phyloP scores from a whole-genome alignment of 768 basidiomycete species.

The Boletus tylopilopsis region DNA sequence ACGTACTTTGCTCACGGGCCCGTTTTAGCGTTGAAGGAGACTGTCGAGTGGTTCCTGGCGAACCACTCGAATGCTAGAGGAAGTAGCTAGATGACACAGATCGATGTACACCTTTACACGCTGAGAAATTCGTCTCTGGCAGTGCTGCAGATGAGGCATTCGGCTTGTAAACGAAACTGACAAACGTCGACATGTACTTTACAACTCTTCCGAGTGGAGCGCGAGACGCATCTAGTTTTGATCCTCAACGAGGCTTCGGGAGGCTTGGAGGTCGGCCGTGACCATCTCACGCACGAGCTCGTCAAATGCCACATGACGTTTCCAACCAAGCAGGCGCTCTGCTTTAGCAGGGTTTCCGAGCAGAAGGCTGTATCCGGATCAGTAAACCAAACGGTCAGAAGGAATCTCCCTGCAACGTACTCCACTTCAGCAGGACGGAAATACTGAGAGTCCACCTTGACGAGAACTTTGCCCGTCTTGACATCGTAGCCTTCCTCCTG shows the following conservation, averaged over 20 bases:
- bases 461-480: conserved; percentile 66
- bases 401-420: conserved; percentile 41
- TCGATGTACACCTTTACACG: conserved; percentile 7
- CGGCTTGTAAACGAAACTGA: conserved; percentile 1
- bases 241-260: conserved; percentile 73
- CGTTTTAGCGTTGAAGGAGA: conserved; percentile 64
- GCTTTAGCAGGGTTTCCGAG: conserved; percentile 90
- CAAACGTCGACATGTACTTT: background rate
- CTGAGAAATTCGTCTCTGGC: background rate
- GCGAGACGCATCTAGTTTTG: conserved; percentile 52
- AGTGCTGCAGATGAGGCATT: background rate
- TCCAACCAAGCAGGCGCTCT: conserved; percentile 86
- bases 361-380: conserved; percentile 52
- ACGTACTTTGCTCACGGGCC: background rate
- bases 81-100: conserved; percentile 7
- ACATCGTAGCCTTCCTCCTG: conserved; percentile 74
- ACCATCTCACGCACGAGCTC: conserved; percentile 92
- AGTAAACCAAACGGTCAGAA: background rate
- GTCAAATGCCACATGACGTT: conserved; percentile 79
- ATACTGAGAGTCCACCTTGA: conserved; percentile 84
- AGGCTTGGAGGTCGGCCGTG: conserved; percentile 69
- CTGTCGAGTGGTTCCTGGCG: conserved; percentile 83
- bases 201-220: background rate
- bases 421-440: conserved; percentile 97
- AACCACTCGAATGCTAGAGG: conserved; percentile 74